Base-by-base conservation (phyloP, 2,329 filamentous ascomycete genomes). In the Pestalotiopsis sp. region DNA sequence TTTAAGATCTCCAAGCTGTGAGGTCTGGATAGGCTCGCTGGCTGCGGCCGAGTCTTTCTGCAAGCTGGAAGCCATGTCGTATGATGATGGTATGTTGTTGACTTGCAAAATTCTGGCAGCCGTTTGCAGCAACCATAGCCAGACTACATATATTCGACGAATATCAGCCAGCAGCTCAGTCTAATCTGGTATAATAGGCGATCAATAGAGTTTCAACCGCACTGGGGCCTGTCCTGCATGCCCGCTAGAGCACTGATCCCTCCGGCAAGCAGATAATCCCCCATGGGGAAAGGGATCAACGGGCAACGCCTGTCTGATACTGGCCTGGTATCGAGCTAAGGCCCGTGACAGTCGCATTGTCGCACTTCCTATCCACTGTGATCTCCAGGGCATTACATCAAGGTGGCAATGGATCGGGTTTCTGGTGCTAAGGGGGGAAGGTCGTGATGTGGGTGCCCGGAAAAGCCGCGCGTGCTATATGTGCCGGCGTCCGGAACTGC, bases 211-310 rank as follows among this genome's bases (percentile, higher is more conserved):
- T 52, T 52, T 52, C 45, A 52, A 52, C n/a, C 17, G n/a, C 45
- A 52, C 45, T 23, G 45, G 57, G 23, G 23, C 11, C 57, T 11
- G 23, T 59, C 23, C 23, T 59, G 57, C 57, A 59, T 52, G 57
- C 20, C 57, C 27, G 27, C 23, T 31, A n/a, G 11, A 59, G 57
- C 57, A 20, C 57, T 36, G 23, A 25, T 6, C 23, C 23, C 57
- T 36, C 23, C 23, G 57, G 36, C 12, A 62, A 62, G 27, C 20
- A 31, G 59, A 36, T 62, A 36, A 36, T 38, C n/a, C 59, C 59
- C 59, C 59, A 62, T 39, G 59, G 59, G 59, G 59, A 62, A 62
- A 36, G 27, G 59, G 36, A 36, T 62, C 27, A 39, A 27, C 59
- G 20, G 14, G n/a, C 14, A 20, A 36, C 31, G 45, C 59, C 31